Evolutionary conservation across 257 asterid species (phyloP), one percentile per base, ranked within the genome.

Genomic region (Primulina eburnea): DNA sequence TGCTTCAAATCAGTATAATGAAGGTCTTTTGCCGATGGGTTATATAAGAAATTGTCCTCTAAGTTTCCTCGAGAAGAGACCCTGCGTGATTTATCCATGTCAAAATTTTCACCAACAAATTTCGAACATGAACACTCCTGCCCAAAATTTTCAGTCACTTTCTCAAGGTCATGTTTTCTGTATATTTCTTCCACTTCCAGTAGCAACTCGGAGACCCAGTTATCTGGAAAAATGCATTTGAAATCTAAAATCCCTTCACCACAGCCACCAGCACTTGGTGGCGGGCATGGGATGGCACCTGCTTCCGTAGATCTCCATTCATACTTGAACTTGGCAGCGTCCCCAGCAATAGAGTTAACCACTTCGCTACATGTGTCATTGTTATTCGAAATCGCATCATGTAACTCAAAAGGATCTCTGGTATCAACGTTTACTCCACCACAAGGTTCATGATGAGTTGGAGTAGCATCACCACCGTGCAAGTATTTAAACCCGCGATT

Each of bases 281-380:
- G 83, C 10, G 92, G 90, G 53, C 92, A 86, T 59, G 88, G 88
- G 38, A 86, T 83, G 52, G 77, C 81, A 34, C 90, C 89, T 32
- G 67, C 70, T 47, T 78, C 76, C 26, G 29, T 69, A 58, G 82
- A 68, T 69, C 43, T 77, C 92, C 95, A 85, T 59, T 71, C 79
- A 58, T 50, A 1, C 14, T 14, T 50, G 21, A 17, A 5, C 57
- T 50, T 17, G 83, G 75, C 64, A 79, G 43, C 50, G 21, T 71
- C 67, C 61, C 79, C 73, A n/a, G 33, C 11, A 14, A 7, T 2
- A 59, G 40, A 61, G 65, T 57, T 9, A 17, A 32, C 35, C 56
- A 63, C 56, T 14, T 20, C 8, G 53, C 18, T 7, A 50, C 57
- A 50, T 5, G 20, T 6, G 0, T 1, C 1, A 50, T 16, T 50